A percentile compares a stretch with the other conserved stretches of the same genome.
Conservation (phyloP, 371 early-diverging fungal genomes). For the Mortierella sp. region DNA sequence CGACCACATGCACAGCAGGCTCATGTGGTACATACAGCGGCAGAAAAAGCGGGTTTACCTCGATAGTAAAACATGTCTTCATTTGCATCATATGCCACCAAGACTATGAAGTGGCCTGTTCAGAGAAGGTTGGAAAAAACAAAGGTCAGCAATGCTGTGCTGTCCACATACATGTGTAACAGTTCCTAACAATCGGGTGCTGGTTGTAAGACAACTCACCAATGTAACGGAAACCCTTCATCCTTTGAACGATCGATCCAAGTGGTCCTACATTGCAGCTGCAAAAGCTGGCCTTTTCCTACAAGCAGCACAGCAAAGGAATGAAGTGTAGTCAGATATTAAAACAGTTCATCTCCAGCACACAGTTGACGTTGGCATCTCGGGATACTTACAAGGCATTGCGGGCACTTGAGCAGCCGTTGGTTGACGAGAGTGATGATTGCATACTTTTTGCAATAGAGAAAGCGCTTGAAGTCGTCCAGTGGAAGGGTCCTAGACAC, state of each 20-base stretch:
- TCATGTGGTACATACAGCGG: neutral
- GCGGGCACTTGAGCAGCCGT: slow-evolving; percentile 69
- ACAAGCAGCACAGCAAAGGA: neutral
- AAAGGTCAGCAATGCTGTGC: neutral
- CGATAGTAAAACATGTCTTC: slow-evolving; percentile 79
- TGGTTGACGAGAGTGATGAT: slow-evolving; percentile 84
- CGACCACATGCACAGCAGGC: neutral
- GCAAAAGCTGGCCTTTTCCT: slow-evolving; percentile 63
- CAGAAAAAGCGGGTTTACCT: slow-evolving; percentile 41
- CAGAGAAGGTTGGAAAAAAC: neutral
- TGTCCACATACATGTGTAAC: neutral
- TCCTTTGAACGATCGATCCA: slow-evolving; percentile 60
- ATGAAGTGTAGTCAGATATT: neutral
- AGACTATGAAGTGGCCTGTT: slow-evolving; percentile 79
- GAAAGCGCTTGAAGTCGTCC: slow-evolving; percentile 85
- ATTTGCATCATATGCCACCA: slow-evolving; percentile 79
- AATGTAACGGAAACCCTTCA: slow-evolving; percentile 66
- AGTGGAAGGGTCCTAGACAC: slow-evolving; percentile 71
- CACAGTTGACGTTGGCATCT: neutral
- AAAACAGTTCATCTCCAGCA: neutral
- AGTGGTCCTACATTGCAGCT: slow-evolving; percentile 61
- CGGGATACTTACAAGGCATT: slow-evolving; percentile 62
- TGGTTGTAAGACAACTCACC: slow-evolving; percentile 39
- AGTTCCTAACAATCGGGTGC: neutral
- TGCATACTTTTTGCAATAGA: slow-evolving; percentile 78